phyloP scores from a whole-genome alignment of 2,329 filamentous ascomycete genomes.

The Massarina eburnea region DNA sequence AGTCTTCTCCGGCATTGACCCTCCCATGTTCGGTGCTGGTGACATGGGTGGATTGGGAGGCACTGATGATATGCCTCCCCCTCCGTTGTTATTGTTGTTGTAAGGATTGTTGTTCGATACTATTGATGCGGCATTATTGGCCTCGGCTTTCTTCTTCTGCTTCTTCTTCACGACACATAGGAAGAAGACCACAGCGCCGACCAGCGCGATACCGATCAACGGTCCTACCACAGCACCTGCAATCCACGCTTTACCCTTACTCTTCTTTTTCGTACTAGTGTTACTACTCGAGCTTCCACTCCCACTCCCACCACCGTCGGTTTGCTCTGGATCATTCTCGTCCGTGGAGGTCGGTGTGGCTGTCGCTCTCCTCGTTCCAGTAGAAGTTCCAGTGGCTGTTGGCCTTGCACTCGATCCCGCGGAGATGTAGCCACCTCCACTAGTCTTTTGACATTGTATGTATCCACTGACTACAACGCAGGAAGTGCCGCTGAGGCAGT shows the following conservation, averaged over 20 bases:
- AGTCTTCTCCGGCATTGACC: neutral
- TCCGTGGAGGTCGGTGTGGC: neutral
- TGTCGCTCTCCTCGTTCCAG: neutral
- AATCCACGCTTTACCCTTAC: slow-evolving; percentile 15
- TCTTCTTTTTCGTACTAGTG: neutral
- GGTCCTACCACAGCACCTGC: slow-evolving; percentile 16
- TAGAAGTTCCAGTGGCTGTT: neutral
- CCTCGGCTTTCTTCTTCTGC: neutral
- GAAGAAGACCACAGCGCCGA: slow-evolving; percentile 13
- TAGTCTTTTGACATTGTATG: slow-evolving; percentile 1
- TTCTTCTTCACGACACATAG: slow-evolving; percentile 12
- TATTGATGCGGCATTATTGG: neutral
- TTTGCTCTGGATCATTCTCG: neutral
- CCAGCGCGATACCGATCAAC: slow-evolving; percentile 14
- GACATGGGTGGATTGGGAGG: neutral
- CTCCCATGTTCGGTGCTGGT: neutral
- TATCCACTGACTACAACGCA: neutral
- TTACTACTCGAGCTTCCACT: neutral
- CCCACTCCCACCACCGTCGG: neutral
- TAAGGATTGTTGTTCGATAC: neutral
- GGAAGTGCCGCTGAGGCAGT: neutral
- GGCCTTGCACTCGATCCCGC: neutral
- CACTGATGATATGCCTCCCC: neutral
- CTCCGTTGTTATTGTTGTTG: neutral
- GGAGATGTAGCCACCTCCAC: neutral